Evolutionary conservation across 164 flowering plant species (phyloP).

Genomic region (Saururus chinensis): DNA sequence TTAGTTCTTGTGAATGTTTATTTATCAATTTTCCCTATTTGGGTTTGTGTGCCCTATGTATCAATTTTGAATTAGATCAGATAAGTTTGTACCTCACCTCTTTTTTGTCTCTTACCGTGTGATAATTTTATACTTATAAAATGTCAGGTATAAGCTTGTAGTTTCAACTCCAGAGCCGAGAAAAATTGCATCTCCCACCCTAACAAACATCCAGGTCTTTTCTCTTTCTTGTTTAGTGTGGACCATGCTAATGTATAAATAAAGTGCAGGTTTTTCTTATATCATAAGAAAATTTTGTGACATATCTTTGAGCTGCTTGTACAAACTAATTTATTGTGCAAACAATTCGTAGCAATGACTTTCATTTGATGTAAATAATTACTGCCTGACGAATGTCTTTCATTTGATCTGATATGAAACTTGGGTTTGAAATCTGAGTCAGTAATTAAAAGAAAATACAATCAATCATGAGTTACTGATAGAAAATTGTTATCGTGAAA

Average conservation of each 20-base stretch:
- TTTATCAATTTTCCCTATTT: neutral
- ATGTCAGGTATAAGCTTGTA: conserved; percentile 82
- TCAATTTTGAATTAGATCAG: too few species aligned
- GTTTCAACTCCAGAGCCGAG: conserved; percentile 71
- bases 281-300: neutral
- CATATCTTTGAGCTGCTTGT: neutral
- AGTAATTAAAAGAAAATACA: too few species aligned
- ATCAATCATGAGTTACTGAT: too few species aligned
- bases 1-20: too few species aligned
- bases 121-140: conserved; percentile 4
- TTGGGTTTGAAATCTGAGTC: neutral
- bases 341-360: too few species aligned
- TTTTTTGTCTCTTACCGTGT: neutral
- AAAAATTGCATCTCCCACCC: conserved; percentile 72
- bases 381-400: neutral
- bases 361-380: too few species aligned
- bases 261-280: neutral
- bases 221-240: neutral
- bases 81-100: too few species aligned
- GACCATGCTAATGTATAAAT: neutral
- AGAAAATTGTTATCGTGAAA: too few species aligned
- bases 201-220: conserved; percentile 91
- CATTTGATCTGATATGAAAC: neutral
- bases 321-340: neutral
- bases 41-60: neutral